Evolutionary conservation across 1,139 yeast genomes (phyloP).

Genomic region (Geotrichum cucujoidarum): DNA sequence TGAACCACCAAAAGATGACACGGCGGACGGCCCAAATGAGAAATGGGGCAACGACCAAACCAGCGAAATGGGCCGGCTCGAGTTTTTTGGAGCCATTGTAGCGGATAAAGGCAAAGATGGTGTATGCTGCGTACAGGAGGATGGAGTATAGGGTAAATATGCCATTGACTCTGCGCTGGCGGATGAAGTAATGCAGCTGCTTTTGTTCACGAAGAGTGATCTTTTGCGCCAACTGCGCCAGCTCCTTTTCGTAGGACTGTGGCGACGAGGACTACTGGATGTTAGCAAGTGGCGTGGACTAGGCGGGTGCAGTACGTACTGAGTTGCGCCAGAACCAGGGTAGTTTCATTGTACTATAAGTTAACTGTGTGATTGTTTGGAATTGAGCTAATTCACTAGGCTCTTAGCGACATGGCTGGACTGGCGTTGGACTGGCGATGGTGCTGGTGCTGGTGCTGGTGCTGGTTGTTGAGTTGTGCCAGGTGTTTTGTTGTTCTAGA

Average conservation of each 20-base stretch:
- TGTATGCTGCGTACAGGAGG: slow-evolving; percentile 27
- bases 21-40: slow-evolving; percentile 26
- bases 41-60: slow-evolving; percentile 24
- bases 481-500: no score
- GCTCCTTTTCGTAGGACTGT: slow-evolving; percentile 31
- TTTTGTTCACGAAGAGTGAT: slow-evolving; percentile 27
- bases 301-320: background rate
- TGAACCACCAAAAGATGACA: slow-evolving; percentile 23
- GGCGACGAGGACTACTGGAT: slow-evolving; percentile 7
- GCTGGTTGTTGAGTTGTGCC: no score
- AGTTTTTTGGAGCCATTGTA: slow-evolving; percentile 1
- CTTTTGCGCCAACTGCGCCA: slow-evolving; percentile 29
- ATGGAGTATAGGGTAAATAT: slow-evolving; percentile 32
- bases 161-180: slow-evolving; percentile 31
- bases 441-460: no score
- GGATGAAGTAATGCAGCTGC: slow-evolving; percentile 24
- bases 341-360: background rate
- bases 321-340: background rate
- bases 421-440: no score
- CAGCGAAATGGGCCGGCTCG: slow-evolving; percentile 15
- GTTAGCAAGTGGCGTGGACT: background rate
- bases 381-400: no score
- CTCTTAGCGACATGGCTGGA: no score
- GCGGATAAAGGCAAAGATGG: slow-evolving; percentile 22
- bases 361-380: background rate